Percentiles rank a stretch among this genome's conserved stretches.
Conservation (phyloP, 2,329 filamentous ascomycete genomes). For the Fusarium irregulare region DNA sequence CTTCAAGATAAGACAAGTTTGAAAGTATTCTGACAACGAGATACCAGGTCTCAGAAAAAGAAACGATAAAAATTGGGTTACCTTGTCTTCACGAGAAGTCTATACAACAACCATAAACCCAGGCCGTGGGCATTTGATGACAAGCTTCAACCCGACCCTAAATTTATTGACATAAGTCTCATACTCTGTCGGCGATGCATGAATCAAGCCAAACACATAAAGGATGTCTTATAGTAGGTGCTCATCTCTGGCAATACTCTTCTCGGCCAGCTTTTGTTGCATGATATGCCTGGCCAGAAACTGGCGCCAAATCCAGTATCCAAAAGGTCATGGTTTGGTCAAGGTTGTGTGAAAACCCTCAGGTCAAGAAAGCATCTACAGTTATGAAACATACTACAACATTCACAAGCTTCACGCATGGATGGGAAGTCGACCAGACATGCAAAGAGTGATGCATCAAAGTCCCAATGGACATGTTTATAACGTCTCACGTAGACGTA, state of each 20-base stretch:
- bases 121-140: background rate
- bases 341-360: background rate
- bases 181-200: background rate
- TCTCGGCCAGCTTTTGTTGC: background rate
- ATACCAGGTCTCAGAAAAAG: background rate
- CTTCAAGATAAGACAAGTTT: background rate
- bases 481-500: constrained; percentile 41
- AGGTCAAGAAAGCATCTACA: background rate
- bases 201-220: background rate
- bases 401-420: constrained; percentile 1
- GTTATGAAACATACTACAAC: background rate
- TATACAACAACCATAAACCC: background rate
- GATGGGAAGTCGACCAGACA: background rate
- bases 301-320: background rate
- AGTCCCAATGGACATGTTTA: constrained; percentile 32
- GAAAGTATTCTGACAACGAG: background rate
- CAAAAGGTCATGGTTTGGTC: background rate
- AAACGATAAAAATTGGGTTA: background rate
- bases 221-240: background rate
- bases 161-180: background rate
- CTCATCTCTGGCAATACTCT: background rate
- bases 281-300: background rate
- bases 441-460: constrained; percentile 24
- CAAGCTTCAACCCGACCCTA: background rate
- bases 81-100: background rate